Base-by-base conservation (phyloP, 768 basidiomycete species). In the Amanita rimosa region DNA sequence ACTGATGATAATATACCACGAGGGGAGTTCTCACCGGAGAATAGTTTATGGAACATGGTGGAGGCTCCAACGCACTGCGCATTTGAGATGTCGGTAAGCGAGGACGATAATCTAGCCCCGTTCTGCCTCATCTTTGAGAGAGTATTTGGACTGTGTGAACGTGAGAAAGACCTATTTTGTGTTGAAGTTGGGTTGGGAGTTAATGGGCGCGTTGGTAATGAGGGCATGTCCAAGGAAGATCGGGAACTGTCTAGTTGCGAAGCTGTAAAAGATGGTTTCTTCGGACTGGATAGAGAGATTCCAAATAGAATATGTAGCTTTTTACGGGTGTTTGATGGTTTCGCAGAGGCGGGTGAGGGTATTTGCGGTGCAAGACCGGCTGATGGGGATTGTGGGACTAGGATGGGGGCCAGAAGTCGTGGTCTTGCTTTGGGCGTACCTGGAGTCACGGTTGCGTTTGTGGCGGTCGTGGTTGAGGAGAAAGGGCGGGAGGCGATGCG, bases 381-480 rank as follows among this genome's bases (percentile, higher is more conserved):
- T 11, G 44, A 24, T 29, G 8, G 39, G 31, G 57, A 31, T 43
- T 42, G 50, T 34, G 59, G 64, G n/a, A 58, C 52, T 13, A 61
- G 61, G 36, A 62, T 55, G 16, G 60, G 55, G 40, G 68, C 57
- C 14, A 62, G 53, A 3, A 50, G 59, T 21, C 49, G 56, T 52
- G 52, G 58, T 57, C 54, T 62, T 40, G 67, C 53, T 54, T 64
- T 77, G 21, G 75, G 75, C 0, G 78, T 76, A 13, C 66, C 64
- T n/a, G 80, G 79, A 5, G 74, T 77, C 48, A 78, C 67, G 4
- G 82, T 83, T 16, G 74, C 70, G 56, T 76, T 75, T 2, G 82
- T 82, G 1, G 76, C 73, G 14, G 76, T 76, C 0, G 82, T 82
- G 0, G 76, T 79, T 17, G 78, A 74, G 2, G 83, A 84, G 19